A percentile compares a stretch with the other conserved stretches of the same genome.
Conservation (phyloP, 2,329 filamentous ascomycete species). For the Coniochaeta sp. region DNA sequence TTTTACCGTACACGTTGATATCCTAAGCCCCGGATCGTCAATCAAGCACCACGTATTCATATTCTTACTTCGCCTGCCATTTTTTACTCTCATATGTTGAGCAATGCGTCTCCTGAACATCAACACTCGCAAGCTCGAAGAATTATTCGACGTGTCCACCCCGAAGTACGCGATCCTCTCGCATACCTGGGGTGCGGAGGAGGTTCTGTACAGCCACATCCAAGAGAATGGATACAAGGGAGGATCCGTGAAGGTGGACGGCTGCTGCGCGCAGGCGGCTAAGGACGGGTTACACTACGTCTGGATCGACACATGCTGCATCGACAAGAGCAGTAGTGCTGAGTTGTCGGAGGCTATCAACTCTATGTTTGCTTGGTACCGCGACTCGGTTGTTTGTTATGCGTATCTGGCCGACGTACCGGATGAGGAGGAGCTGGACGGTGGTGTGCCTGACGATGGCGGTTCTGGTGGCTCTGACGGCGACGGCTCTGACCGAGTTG, state of each 20-base stretch:
- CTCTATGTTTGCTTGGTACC: slow-evolving; percentile 1
- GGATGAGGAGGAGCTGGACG: not conserved
- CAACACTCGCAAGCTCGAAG: not conserved
- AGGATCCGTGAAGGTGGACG: not conserved
- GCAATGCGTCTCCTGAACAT: not conserved
- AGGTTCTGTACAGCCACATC: not conserved
- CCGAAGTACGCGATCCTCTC: not conserved
- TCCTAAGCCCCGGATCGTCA: no score
- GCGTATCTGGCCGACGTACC: not conserved
- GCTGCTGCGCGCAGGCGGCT: not conserved
- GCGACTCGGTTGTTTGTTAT: not conserved
- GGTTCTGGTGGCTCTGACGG: no score
- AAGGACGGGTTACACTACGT: not conserved
- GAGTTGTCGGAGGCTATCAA: no score
- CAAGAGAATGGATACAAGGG: not conserved
- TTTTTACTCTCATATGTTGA: no score
- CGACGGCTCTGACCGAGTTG: no score
- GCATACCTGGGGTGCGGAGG: not conserved
- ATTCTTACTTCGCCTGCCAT: no score
- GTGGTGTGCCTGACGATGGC: not conserved
- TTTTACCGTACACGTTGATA: no score
- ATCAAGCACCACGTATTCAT: no score
- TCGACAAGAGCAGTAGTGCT: slow-evolving; percentile 2
- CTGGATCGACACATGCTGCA: slow-evolving; percentile 2
- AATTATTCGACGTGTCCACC: not conserved